Conservation (phyloP, 345 rosid species). For the Linum tenue region DNA sequence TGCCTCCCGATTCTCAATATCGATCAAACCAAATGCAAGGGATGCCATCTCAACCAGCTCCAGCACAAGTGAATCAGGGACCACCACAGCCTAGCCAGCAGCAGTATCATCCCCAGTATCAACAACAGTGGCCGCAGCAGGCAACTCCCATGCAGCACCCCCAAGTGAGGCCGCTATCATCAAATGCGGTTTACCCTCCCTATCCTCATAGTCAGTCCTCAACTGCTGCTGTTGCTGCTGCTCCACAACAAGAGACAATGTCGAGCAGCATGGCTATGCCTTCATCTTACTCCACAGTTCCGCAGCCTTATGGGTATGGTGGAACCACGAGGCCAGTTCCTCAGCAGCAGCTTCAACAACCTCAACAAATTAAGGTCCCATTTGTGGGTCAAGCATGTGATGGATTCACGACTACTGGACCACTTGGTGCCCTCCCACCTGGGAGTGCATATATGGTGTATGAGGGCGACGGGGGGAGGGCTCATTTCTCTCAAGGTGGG, state of each 20-base stretch:
- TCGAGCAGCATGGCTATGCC: conserved; percentile 73
- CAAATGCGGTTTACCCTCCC: conserved; percentile 50
- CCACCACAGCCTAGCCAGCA: conserved; percentile 33
- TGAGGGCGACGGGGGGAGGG: conserved; percentile 52
- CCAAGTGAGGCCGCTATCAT: conserved; percentile 49
- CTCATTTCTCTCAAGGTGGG: conserved; percentile 64
- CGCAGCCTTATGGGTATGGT: conserved; percentile 76
- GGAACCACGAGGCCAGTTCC: conserved; percentile 39
- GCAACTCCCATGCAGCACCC: conserved; percentile 35
- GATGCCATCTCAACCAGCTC: conserved; percentile 36
- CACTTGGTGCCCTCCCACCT: conserved; percentile 45
- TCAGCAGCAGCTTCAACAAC: conserved; percentile 40
- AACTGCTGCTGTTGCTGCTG: conserved; percentile 19
- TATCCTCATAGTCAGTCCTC: conserved; percentile 47
- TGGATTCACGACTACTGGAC: conserved; percentile 48
- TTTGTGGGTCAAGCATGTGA: conserved; percentile 53
- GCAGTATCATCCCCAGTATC: conserved; percentile 43
- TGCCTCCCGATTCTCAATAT: conserved; percentile 56
- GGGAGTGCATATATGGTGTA: conserved; percentile 64
- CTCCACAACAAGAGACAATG: conserved; percentile 46
- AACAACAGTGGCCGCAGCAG: conserved; percentile 71
- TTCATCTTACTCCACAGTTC: conserved; percentile 55
- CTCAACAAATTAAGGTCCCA: conserved; percentile 56
- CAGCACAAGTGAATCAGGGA: conserved; percentile 1
- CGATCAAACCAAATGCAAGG: conserved; percentile 57